A percentile compares a stretch with the other conserved stretches of the same genome.
Evolutionary conservation across 2,329 filamentous ascomycete genomes (phyloP).

Genomic region (Juglanconis juglandina): DNA sequence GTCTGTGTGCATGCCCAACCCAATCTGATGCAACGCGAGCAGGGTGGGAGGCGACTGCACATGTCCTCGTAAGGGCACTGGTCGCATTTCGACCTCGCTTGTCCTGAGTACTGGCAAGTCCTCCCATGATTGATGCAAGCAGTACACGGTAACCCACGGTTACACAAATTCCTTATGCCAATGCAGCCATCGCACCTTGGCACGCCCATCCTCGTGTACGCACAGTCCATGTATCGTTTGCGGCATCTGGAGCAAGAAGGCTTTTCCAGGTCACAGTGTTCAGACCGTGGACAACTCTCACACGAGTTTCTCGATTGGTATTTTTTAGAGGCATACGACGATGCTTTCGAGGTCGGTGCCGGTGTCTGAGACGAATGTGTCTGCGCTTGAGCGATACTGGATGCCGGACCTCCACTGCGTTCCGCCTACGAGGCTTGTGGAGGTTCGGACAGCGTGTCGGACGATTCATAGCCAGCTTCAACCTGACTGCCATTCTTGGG

Average conservation of each 20-base stretch:
- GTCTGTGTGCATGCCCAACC: not conserved
- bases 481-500: constrained; percentile 48
- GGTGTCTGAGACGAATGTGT: not conserved
- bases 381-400: not conserved
- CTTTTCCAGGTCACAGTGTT: not conserved
- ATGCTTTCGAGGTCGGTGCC: not conserved
- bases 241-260: not conserved
- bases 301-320: not conserved
- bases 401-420: not conserved
- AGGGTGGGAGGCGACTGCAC: not conserved
- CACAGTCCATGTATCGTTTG: not conserved
- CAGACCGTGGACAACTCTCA: not conserved
- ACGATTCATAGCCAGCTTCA: constrained; percentile 55
- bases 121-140: not conserved
- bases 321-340: not conserved
- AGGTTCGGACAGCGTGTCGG: constrained; percentile 54
- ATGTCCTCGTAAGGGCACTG: not conserved
- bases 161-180: not conserved
- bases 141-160: not conserved
- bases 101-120: not conserved
- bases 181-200: not conserved
- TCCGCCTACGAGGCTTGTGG: constrained; percentile 26
- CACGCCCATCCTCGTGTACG: not conserved
- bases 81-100: not conserved
- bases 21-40: not conserved